Percentiles rank a stretch among this genome's conserved stretches.
Conservation (phyloP, 768 basidiomycete genomes). For the Collybia sp. region DNA sequence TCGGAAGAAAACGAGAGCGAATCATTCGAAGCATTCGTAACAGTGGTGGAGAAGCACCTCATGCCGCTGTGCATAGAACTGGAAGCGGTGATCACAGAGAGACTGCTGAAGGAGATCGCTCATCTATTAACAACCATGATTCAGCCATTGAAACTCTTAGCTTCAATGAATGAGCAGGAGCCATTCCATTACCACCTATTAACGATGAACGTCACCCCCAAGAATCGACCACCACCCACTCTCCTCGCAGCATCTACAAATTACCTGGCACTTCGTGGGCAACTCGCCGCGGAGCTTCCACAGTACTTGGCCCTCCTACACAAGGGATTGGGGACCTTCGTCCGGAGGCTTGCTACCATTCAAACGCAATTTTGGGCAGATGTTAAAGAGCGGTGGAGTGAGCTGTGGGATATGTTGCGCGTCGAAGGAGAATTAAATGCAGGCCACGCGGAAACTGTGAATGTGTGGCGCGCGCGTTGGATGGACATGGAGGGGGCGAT, state of each 20-base stretch:
- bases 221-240: slow-evolving; percentile 61
- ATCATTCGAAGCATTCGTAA: slow-evolving; percentile 68
- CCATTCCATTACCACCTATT: slow-evolving; percentile 69
- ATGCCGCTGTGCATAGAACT: slow-evolving; percentile 48
- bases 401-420: slow-evolving; percentile 81
- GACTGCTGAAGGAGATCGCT: slow-evolving; percentile 54
- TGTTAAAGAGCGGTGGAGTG: slow-evolving; percentile 63
- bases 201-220: slow-evolving; percentile 54
- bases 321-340: slow-evolving; percentile 49
- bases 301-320: slow-evolving; percentile 53
- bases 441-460: slow-evolving; percentile 62
- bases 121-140: slow-evolving; percentile 54
- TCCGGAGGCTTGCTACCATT: slow-evolving; percentile 47
- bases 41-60: slow-evolving; percentile 50
- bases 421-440: slow-evolving; percentile 69
- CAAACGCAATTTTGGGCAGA: slow-evolving; percentile 60
- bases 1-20: slow-evolving; percentile 42
- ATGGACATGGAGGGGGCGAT: slow-evolving; percentile 55
- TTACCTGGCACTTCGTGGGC: slow-evolving; percentile 72
- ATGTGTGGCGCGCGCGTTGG: slow-evolving; percentile 70
- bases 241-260: slow-evolving; percentile 72
- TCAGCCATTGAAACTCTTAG: slow-evolving; percentile 60
- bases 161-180: slow-evolving; percentile 69
- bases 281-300: slow-evolving; percentile 70
- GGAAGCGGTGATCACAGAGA: slow-evolving; percentile 46